A percentile compares a stretch with the other conserved stretches of the same genome.
Evolutionary conservation across 2,329 filamentous ascomycete species (phyloP).

Genomic region (Orbilia ellipsospora): DNA sequence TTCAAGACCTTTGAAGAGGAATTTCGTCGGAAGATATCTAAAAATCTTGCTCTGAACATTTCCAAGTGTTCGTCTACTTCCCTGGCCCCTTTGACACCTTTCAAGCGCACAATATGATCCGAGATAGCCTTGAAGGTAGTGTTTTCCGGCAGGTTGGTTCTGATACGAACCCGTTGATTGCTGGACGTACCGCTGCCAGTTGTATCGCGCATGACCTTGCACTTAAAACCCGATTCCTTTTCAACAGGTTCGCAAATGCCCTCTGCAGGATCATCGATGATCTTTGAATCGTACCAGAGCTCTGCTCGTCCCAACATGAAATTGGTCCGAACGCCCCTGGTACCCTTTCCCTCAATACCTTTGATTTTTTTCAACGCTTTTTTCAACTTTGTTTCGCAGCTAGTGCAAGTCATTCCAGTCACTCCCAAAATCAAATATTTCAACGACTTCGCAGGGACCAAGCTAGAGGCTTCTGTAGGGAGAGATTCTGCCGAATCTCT

Average conservation of each 20-base stretch:
- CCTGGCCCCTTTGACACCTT: slow-evolving; percentile 20
- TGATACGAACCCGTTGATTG: slow-evolving; percentile 18
- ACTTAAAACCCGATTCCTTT: slow-evolving; percentile 36
- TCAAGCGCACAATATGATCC: slow-evolving; percentile 33
- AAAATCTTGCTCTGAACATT: not conserved
- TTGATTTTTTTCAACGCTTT: slow-evolving; percentile 58
- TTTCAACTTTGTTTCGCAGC: slow-evolving; percentile 75
- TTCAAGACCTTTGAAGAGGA: not conserved
- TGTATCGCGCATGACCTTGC: slow-evolving; percentile 30
- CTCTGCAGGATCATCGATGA: slow-evolving; percentile 30
- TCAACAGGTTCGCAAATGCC: slow-evolving; percentile 30
- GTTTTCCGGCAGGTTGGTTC: slow-evolving; percentile 13
- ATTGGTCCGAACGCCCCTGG: slow-evolving; percentile 40
- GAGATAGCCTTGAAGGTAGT: slow-evolving; percentile 2
- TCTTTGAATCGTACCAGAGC: slow-evolving; percentile 36
- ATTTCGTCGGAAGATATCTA: not conserved
- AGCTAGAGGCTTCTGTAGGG: slow-evolving; percentile 15
- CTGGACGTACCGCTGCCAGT: slow-evolving; percentile 14
- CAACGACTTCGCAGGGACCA: slow-evolving; percentile 19
- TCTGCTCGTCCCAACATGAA: slow-evolving; percentile 49
- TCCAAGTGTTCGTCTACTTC: slow-evolving; percentile 1
- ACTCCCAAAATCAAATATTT: slow-evolving; percentile 34
- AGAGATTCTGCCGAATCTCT: slow-evolving; percentile 38
- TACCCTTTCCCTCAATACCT: slow-evolving; percentile 28
- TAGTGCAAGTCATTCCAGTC: slow-evolving; percentile 77